These are phyloP conservation scores for Ambispora gerdemannii DNA, from an alignment of 192 early-diverging fungal genomes.

Conservation along the genomic window DNA sequence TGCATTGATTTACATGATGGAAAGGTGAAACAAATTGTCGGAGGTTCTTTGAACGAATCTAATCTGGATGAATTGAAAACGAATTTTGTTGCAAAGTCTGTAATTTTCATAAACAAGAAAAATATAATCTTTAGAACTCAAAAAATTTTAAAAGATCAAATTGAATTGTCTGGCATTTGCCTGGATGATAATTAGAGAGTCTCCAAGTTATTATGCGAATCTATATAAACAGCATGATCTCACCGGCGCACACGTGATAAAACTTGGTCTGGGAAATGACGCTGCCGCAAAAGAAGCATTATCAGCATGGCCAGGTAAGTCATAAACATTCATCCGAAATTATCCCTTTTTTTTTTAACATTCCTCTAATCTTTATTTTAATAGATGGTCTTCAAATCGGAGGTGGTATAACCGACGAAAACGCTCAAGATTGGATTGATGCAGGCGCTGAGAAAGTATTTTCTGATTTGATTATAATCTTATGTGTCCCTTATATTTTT, in stretches of 20 bases:
- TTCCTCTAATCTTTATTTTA: too few species aligned
- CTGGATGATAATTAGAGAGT: slow-evolving; percentile 62
- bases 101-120: slow-evolving; percentile 2
- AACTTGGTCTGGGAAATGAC: slow-evolving; percentile 85
- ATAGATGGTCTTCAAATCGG: slow-evolving; percentile 81
- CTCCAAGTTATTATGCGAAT: slow-evolving; percentile 76
- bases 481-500: not conserved
- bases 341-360: not conserved
- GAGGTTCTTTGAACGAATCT: slow-evolving; percentile 78
- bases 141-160: slow-evolving; percentile 14
- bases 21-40: slow-evolving; percentile 99
- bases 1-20: slow-evolving; percentile 98
- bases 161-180: not conserved
- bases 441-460: slow-evolving; percentile 79
- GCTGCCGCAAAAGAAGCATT: slow-evolving; percentile 82
- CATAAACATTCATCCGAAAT: slow-evolving; percentile 1
- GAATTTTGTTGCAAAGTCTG: slow-evolving; percentile 90
- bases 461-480: not conserved
- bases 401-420: slow-evolving; percentile 86
- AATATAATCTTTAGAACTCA: not conserved
- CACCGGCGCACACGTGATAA: slow-evolving; percentile 90
- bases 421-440: slow-evolving; percentile 84
- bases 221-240: slow-evolving; percentile 75
- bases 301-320: slow-evolving; percentile 70
- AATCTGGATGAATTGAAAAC: slow-evolving; percentile 62